These are phyloP conservation scores for Lachancea mirantina DNA, from an alignment of 805 yeast genomes.

Conservation along the genomic window DNA sequence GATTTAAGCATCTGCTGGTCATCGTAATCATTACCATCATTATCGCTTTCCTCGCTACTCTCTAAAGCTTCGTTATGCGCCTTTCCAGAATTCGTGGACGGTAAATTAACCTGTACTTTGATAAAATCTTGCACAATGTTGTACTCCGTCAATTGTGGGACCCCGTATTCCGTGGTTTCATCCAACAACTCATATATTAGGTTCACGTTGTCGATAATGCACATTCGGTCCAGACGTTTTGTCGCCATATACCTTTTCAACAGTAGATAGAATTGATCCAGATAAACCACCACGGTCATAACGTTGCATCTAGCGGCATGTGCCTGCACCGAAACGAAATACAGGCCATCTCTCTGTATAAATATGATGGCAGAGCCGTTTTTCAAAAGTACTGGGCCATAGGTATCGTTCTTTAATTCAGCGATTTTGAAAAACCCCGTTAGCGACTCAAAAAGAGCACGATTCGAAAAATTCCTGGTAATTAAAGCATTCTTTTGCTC, in stretches of 20 bases:
- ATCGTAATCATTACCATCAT: conserved; percentile 9
- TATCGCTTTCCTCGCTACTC: conserved; percentile 1
- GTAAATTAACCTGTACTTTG: conserved; percentile 45
- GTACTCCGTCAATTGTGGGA: conserved; percentile 78
- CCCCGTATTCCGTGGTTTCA: conserved; percentile 83
- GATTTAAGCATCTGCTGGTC: conserved; percentile 8
- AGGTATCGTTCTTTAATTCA: conserved; percentile 4
- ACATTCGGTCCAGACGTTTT: conserved; percentile 42
- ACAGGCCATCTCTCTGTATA: conserved; percentile 22
- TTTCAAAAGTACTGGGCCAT: conserved; percentile 4
- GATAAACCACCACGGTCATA: conserved; percentile 20
- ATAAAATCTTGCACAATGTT: conserved; percentile 73
- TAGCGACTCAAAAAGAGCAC: conserved; percentile 19
- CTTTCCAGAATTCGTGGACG: conserved; percentile 28
- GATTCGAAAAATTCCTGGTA: conserved; percentile 21
- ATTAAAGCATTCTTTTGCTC: conserved; percentile 26
- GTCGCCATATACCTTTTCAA: conserved; percentile 22
- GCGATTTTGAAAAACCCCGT: conserved; percentile 17
- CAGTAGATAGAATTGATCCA: conserved; percentile 23
- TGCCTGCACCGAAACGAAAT: conserved; percentile 17
- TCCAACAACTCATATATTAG: conserved; percentile 77
- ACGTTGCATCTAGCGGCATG: conserved; percentile 13
- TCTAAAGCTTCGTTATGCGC: conserved; percentile 21
- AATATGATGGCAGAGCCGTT: conserved; percentile 16
- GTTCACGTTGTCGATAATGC: conserved; percentile 63